A percentile compares a stretch with the other conserved stretches of the same genome.
Evolutionary conservation across 306 rosid species (phyloP).

Genomic region (Fragaria iinumae): DNA sequence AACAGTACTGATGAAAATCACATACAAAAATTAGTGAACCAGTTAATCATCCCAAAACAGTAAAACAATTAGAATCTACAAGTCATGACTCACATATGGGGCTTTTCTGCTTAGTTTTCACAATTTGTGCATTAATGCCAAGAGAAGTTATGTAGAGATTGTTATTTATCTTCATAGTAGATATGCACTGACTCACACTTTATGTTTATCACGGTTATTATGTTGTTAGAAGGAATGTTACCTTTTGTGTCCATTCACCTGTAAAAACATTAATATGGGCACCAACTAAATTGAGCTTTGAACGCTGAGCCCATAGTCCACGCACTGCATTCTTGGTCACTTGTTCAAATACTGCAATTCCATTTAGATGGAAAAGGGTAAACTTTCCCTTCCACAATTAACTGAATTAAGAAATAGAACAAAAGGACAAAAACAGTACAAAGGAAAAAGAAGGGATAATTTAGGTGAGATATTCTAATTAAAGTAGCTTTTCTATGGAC

Average conservation of each 20-base stretch:
- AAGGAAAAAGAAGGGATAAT: slow-evolving; percentile 5
- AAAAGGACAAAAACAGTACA: background rate
- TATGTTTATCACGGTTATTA: slow-evolving; percentile 7
- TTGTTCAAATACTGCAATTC: slow-evolving; percentile 86
- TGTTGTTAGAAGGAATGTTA: slow-evolving; percentile 38
- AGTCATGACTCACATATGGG: background rate
- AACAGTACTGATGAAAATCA: background rate
- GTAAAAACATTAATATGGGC: slow-evolving; percentile 98
- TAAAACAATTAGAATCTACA: background rate
- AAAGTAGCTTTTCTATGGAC: background rate
- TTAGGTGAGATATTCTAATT: slow-evolving; percentile 8
- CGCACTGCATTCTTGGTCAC: slow-evolving; percentile 95
- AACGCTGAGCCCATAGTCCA: slow-evolving; percentile 97
- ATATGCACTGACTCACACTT: background rate
- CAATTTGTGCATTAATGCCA: background rate
- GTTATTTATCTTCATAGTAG: background rate
- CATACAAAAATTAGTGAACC: background rate
- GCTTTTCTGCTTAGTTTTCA: background rate
- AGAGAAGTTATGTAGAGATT: background rate
- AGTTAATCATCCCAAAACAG: slow-evolving; percentile 1
- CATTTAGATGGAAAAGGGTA: slow-evolving; percentile 13
- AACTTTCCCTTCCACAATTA: slow-evolving; percentile 1
- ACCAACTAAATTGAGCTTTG: slow-evolving; percentile 92
- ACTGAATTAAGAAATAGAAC: slow-evolving; percentile 5
- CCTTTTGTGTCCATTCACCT: slow-evolving; percentile 99